Evolutionary conservation across 306 rosid genomes (phyloP), one percentile per base, ranked within the genome.

Genomic region (Fagus crenata): DNA sequence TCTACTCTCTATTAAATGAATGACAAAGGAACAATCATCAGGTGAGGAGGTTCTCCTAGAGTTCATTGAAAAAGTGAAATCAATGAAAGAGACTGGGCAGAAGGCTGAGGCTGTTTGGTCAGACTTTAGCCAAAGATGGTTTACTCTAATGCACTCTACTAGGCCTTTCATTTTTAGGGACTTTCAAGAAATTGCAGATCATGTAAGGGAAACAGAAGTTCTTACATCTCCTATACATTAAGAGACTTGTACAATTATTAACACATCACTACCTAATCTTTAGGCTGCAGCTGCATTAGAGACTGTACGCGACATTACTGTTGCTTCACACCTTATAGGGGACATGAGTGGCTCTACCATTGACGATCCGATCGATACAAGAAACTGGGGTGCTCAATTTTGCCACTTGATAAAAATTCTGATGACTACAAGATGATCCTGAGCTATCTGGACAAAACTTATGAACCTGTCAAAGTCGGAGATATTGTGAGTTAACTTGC

Each of bases 61-160:
- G 67, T 95, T 90, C 75, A 80, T 90, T 9, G 92, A 87, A 71
- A 85, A 73, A 33, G 78, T 89, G 39, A 90, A 88, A 69, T 80
- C 96, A 77, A 75, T 81, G 86, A 70, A 85, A 43, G 96, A 94
- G 60, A 78, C 84, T 0, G 92, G 96, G 17, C 87, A 83, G 1
- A 86, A 84, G 72, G 86, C 93, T 7, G 96, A 86, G 76, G 97
- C 90, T 46, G 78, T 88, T 43, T 89, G 98, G 98, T 83, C 90
- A 1, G 97, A 90, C 70, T 95, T 88, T 53, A 92, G 98, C 87
- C 96, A 95, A 75, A 90, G 87, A 81, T 95, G 97, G 97, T 90
- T 95, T 81, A 87, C 93, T 72, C 86, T 95, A 4, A 86, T 95
- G 92, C 96, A 86, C 67, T 90, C 97, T 18, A 87, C 97, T 5